Conservation (phyloP, 208 protist species). For the Angomonas deanei region DNA sequence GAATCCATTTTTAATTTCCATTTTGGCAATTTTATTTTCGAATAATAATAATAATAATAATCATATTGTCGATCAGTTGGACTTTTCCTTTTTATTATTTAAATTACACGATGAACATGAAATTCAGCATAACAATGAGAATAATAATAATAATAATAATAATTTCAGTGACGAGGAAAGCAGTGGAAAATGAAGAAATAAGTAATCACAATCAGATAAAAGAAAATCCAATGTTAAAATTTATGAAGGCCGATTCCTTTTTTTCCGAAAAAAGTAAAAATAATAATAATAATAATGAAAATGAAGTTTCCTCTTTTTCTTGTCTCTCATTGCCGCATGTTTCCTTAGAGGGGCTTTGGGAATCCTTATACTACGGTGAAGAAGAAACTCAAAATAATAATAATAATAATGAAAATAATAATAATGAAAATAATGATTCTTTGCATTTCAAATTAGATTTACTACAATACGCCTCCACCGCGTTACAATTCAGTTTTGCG, state of each 20-base stretch:
- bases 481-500: slow-evolving; percentile 81
- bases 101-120: neutral
- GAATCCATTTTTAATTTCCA: neutral
- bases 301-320: slow-evolving; percentile 32
- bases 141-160: slow-evolving; percentile 9
- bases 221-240: neutral
- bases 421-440: neutral
- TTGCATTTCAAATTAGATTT: slow-evolving; percentile 85
- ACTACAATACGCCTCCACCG: slow-evolving; percentile 85
- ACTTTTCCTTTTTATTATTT: neutral
- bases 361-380: slow-evolving; percentile 83
- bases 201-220: neutral
- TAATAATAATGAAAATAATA: neutral
- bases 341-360: slow-evolving; percentile 81
- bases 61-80: neutral
- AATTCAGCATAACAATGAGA: slow-evolving; percentile 1
- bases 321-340: slow-evolving; percentile 53
- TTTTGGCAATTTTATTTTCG: neutral
- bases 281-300: slow-evolving; percentile 11
- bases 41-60: neutral
- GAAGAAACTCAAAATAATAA: slow-evolving; percentile 11
- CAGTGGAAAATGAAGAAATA: neutral
- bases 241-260: neutral
- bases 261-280: neutral
- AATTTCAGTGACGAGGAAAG: neutral